Evolutionary conservation across 495 filamentous ascomycete species (phyloP), one percentile per base, ranked within the genome.

Genomic region (Articulospora tetracladia): DNA sequence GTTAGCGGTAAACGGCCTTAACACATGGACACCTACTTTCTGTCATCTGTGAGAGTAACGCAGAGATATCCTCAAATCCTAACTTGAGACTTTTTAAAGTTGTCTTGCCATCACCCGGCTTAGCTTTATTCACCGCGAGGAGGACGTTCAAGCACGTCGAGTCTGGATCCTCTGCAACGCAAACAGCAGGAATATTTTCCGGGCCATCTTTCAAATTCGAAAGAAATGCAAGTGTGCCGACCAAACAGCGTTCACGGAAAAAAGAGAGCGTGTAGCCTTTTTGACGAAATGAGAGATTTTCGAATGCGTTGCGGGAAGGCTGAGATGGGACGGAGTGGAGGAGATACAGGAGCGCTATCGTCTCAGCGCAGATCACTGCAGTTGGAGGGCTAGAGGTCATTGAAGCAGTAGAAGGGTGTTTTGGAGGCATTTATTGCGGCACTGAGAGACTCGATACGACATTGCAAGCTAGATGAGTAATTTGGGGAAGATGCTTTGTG

Each of bases 211-310:
- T 71, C 19, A 70, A 22, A 1, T 65, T 64, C 11, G 72, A 68
- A 23, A 79, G 67, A 34, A 77, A 77, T 20, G 75, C 72, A n/a
- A 79, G 57, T 1, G 66, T 68, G 26, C 62, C 58, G 6, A 70
- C 56, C 36, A 77, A 46, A 46, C 49, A 55, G 11, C 52, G 49
- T 57, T 79, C 76, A 25, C 65, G 59, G 23, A 67, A 61, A 25
- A 74, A 68, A 11, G 75, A 66, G 39, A 79, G 63, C 34, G 58
- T 60, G 54, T 60, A 60, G 47, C 34, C 34, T 32, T 60, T 55
- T 36, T 60, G 58, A 30, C 36, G 49, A 54, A 47, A 25, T 20
- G 34, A 34, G 32, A 39, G 22, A 53, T 25, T 28, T 24, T 44
- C 49, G 11, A 58, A 62, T 11, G 26, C 25, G 44, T 71, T 71